Conservation (phyloP, 2,329 filamentous ascomycete species). For the Apiospora hydei region DNA sequence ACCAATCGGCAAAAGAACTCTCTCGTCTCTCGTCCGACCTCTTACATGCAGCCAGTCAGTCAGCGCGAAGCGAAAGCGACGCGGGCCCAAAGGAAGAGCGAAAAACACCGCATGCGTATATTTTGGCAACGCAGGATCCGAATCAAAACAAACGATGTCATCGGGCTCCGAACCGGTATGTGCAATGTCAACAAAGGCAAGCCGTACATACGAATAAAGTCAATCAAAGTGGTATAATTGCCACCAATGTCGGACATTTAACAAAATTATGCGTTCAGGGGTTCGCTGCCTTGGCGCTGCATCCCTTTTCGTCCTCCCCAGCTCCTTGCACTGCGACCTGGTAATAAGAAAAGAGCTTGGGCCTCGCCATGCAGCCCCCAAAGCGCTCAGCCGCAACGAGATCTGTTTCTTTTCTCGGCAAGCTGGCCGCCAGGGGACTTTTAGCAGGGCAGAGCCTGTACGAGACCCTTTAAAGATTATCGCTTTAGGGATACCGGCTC, state of each 20-base stretch:
- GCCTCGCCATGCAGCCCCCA: constrained; percentile 1
- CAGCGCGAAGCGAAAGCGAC: neutral
- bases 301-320: constrained; percentile 1
- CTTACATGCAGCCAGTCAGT: neutral
- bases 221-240: constrained; percentile 15
- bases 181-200: neutral
- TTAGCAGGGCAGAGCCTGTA: constrained; percentile 11
- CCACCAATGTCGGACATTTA: neutral
- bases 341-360: neutral
- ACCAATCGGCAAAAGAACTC: neutral
- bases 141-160: constrained; percentile 17
- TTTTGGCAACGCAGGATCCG: neutral
- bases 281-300: constrained; percentile 1
- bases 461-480: constrained; percentile 13
- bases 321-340: neutral
- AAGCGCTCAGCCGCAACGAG: constrained; percentile 14
- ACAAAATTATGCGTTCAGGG: constrained; percentile 16
- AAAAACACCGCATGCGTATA: neutral
- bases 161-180: neutral
- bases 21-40: neutral
- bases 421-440: neutral
- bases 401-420: constrained; percentile 12
- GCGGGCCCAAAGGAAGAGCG: neutral
- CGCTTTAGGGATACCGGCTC: neutral
- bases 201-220: neutral